Evolutionary conservation across 352 stramenopile genomes (phyloP).

Genomic region (Ophiocytium majus): DNA sequence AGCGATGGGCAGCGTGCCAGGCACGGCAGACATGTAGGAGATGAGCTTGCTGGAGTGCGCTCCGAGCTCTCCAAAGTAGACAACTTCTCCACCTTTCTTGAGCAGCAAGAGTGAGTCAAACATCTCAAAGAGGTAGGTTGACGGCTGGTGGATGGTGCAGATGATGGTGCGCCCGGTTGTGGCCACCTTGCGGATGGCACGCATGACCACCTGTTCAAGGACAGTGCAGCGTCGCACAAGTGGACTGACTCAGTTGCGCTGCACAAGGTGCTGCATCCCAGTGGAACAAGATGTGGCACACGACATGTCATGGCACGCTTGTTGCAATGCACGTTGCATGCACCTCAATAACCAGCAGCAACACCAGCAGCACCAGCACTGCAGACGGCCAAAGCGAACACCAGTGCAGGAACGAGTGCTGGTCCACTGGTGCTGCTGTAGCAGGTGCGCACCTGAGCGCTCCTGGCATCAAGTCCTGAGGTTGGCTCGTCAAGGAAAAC

Average conservation of each 20-base stretch:
- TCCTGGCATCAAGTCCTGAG: background rate
- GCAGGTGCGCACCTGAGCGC: too few relatives aligned
- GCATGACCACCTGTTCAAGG: conserved; percentile 71
- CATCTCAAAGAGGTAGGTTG: conserved; percentile 77
- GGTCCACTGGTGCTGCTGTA: too few relatives aligned
- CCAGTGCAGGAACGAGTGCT: too few relatives aligned
- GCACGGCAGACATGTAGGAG: conserved; percentile 54
- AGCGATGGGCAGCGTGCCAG: conserved; percentile 66
- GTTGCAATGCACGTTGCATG: too few relatives aligned
- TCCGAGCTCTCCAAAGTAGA: background rate
- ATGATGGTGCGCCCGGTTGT: conserved; percentile 75
- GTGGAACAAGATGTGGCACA: too few relatives aligned
- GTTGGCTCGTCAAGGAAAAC: too few relatives aligned
- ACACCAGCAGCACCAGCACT: too few relatives aligned
- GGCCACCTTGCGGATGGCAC: conserved; percentile 73
- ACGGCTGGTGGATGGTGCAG: conserved; percentile 75
- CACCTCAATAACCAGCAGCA: too few relatives aligned
- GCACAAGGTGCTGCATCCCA: too few relatives aligned
- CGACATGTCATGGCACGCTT: too few relatives aligned
- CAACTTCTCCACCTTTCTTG: conserved; percentile 64
- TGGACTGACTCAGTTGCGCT: background rate
- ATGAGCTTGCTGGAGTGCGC: background rate
- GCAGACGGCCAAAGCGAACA: too few relatives aligned
- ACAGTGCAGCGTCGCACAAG: conserved; percentile 60
- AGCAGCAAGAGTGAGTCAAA: conserved; percentile 83